Evolutionary conservation across 2,329 filamentous ascomycete genomes (phyloP).

Genomic region (Arthrobotrys entomopaga): DNA sequence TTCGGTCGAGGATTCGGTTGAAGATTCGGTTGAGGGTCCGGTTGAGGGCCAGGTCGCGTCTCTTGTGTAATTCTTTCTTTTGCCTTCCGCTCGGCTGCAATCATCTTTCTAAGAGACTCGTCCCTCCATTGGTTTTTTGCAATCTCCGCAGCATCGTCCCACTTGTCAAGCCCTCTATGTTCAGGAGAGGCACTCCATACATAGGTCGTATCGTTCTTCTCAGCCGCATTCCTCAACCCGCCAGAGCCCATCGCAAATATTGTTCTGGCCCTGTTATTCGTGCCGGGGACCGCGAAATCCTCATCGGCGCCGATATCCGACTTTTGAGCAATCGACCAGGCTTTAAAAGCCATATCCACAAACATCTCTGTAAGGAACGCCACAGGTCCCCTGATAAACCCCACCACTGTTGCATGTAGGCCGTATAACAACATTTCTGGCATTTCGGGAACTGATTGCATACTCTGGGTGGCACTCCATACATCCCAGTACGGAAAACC

Average conservation of each 20-base stretch:
- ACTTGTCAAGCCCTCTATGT: not conserved
- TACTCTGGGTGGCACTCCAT: not conserved
- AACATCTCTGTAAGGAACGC: constrained; percentile 15
- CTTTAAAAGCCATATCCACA: constrained; percentile 16
- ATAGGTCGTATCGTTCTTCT: constrained; percentile 19
- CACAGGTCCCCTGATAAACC: constrained; percentile 4
- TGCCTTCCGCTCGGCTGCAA: not conserved
- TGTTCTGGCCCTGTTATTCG: not conserved
- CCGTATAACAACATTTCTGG: constrained; percentile 9
- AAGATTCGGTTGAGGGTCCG: not conserved
- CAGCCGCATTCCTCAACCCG: constrained; percentile 2
- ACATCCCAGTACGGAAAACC: constrained; percentile 21
- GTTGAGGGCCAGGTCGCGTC: too few species aligned
- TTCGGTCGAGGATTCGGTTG: not conserved
- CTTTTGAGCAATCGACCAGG: not conserved
- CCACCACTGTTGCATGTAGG: constrained; percentile 7
- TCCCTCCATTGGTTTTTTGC: constrained; percentile 35
- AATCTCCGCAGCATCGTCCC: constrained; percentile 27
- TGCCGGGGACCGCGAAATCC: constrained; percentile 7
- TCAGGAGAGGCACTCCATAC: not conserved
- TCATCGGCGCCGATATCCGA: constrained; percentile 1
- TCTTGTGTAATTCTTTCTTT: not conserved
- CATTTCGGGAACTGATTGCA: not conserved
- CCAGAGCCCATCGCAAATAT: not conserved
- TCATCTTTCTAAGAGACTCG: not conserved